Base-by-base conservation (phyloP, 2,329 filamentous ascomycete species). In the Harringtonia lauricola region DNA sequence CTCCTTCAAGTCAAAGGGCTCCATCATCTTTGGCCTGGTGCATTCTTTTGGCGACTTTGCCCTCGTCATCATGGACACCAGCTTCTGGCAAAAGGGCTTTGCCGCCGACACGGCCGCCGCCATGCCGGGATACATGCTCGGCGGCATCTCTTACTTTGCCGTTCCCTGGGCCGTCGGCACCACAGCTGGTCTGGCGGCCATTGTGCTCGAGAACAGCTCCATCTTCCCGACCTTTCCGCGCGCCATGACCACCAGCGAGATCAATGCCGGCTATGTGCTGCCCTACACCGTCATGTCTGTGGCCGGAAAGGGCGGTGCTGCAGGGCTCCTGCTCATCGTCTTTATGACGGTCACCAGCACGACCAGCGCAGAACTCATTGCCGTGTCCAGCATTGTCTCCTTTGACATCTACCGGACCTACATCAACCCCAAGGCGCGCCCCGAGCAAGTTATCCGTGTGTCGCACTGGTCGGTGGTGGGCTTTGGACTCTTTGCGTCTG, bases 1-100 rank as follows among this genome's bases (percentile, higher is more conserved):
- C n/a, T 94, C 87, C 0, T 94, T 94, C 86, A 70, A 74, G 46
- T 86, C 81, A 2, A 76, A 74, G 46, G 81, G 89, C 62, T 79
- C 92, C 36, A 92, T 92, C 64, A 92, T 94, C 62, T 81, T 59
- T 33, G 81, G 33, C 17, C 24, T 42, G 14, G 24, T 42, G 21
- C 36, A 24, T 28, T 24, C 34, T 13, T 61, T 65, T 4, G 63
- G 33, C 24, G 89, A 88, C 62, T 92, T 89, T 46, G 82, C 74
- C 44, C 87, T 84, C 1, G 85, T 92, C 3, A 92, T 92, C 66
- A 71, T 87, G 35, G 87, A 92, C 56, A 88, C 89, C 49, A 80
- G 83, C 13, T 94, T 92, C 65, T 94, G 88, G 64, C 90, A 94
- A 70, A 94, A 94, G 62, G 87, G 86, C 13, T 94, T 94, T 53